phyloP scores from a whole-genome alignment of 2,329 filamentous ascomycete genomes.

The Alternaria longipes region DNA sequence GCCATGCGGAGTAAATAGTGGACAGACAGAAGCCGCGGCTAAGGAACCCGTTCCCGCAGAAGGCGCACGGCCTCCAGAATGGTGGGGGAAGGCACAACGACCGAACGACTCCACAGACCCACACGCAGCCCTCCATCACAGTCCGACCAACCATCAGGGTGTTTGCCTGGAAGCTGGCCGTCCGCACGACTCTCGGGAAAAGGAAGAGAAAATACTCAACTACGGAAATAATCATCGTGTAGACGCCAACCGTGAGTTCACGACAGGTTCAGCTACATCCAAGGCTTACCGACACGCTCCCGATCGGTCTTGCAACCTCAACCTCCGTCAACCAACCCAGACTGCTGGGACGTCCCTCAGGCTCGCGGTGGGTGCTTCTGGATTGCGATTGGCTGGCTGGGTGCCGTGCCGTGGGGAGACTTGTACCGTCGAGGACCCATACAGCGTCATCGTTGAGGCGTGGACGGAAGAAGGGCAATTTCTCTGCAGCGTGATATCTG shows the following conservation, averaged over 20 bases:
- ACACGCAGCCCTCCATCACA: conserved; percentile 12
- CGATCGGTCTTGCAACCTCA: conserved; percentile 37
- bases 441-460: conserved; percentile 39
- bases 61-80: conserved; percentile 23
- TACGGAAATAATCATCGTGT: not conserved
- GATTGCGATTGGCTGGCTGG: conserved; percentile 37
- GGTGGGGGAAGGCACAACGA: conserved; percentile 24
- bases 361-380: conserved; percentile 34
- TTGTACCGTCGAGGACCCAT: conserved; percentile 40
- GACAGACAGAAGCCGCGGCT: conserved; percentile 10
- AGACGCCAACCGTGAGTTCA: conserved; percentile 9
- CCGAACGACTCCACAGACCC: conserved; percentile 19
- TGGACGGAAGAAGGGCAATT: conserved; percentile 42
- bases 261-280: conserved; percentile 8
- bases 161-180: conserved; percentile 13
- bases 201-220: not conserved
- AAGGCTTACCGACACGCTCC: conserved; percentile 23
- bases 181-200: conserved; percentile 3
- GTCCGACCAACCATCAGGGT: conserved; percentile 24
- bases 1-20: conserved; percentile 3
- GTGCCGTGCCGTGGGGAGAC: conserved; percentile 40
- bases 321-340: conserved; percentile 31
- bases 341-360: conserved; percentile 33
- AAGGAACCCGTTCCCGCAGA: conserved; percentile 19
- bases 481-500: conserved; percentile 44